These are phyloP conservation scores for Aspergillus pseudotamarii DNA, from an alignment of 2,329 filamentous ascomycete genomes.

Conservation along the genomic window DNA sequence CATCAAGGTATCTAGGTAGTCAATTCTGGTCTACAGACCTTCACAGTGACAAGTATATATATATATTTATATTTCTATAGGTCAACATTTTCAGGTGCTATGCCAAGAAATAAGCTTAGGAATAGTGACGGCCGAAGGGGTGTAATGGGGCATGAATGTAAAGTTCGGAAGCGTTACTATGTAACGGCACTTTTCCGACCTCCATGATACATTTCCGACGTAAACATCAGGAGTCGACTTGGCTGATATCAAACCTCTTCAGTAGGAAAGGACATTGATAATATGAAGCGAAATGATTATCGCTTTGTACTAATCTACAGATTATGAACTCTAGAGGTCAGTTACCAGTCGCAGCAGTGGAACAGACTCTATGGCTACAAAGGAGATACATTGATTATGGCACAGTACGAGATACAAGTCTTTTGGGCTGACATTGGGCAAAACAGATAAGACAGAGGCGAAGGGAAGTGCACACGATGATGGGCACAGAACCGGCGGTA, in stretches of 20 bases:
- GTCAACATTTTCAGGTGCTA: not conserved
- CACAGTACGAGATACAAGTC: slow-evolving; percentile 46
- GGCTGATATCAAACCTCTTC: not conserved
- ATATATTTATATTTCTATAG: not conserved
- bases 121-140: not conserved
- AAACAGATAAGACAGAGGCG: slow-evolving; percentile 31
- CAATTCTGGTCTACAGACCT: not conserved
- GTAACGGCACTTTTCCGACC: not conserved
- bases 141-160: not conserved
- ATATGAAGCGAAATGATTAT: not conserved
- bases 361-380: slow-evolving; percentile 43
- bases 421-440: slow-evolving; percentile 36
- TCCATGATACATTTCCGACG: not conserved
- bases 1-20: not conserved
- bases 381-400: slow-evolving; percentile 48
- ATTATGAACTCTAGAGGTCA: not conserved
- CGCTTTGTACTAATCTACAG: not conserved
- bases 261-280: not conserved
- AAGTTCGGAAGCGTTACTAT: not conserved
- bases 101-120: not conserved
- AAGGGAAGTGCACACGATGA: slow-evolving; percentile 20
- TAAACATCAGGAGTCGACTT: not conserved
- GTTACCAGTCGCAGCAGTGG: slow-evolving; percentile 16
- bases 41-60: not conserved
- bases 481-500: slow-evolving; percentile 22